phyloP scores from a whole-genome alignment of 2,329 filamentous ascomycete genomes.

The Parastagonospora avenae region DNA sequence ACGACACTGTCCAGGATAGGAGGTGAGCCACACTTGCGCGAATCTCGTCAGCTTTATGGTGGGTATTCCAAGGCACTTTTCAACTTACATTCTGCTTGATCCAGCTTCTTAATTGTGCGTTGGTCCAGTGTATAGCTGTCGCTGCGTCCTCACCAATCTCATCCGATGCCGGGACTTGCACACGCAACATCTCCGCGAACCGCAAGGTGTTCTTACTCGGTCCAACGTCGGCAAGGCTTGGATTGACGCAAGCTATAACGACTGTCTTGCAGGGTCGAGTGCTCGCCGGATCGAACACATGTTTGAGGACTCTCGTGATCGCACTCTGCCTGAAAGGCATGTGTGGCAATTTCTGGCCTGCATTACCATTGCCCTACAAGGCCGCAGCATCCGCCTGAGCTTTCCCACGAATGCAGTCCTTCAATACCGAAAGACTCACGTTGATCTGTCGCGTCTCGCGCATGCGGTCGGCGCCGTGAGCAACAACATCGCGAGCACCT shows the following conservation, averaged over 20 bases:
- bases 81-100: conserved; percentile 49
- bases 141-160: conserved; percentile 25
- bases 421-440: conserved; percentile 55
- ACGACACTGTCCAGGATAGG: conserved; percentile 42
- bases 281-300: conserved; percentile 54
- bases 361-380: neutral
- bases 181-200: conserved; percentile 56
- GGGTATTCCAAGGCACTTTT: neutral
- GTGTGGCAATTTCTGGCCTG: conserved; percentile 41
- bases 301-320: conserved; percentile 57
- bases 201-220: conserved; percentile 57
- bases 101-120: conserved; percentile 49
- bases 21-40: conserved; percentile 49
- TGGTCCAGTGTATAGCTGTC: conserved; percentile 49
- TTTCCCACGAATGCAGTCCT: conserved; percentile 59
- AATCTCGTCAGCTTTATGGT: conserved; percentile 3
- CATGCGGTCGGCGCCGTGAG: conserved; percentile 53
- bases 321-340: conserved; percentile 56
- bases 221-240: conserved; percentile 51
- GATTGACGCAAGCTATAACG: conserved; percentile 57
- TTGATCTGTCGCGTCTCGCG: conserved; percentile 57
- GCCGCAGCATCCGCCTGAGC: conserved; percentile 40
- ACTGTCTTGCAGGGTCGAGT: conserved; percentile 51
- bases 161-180: conserved; percentile 39
- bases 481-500: conserved; percentile 50